Base-by-base conservation (phyloP, 228 moss, liverwort and hornwort species). In the Sphagnum magellanicum region DNA sequence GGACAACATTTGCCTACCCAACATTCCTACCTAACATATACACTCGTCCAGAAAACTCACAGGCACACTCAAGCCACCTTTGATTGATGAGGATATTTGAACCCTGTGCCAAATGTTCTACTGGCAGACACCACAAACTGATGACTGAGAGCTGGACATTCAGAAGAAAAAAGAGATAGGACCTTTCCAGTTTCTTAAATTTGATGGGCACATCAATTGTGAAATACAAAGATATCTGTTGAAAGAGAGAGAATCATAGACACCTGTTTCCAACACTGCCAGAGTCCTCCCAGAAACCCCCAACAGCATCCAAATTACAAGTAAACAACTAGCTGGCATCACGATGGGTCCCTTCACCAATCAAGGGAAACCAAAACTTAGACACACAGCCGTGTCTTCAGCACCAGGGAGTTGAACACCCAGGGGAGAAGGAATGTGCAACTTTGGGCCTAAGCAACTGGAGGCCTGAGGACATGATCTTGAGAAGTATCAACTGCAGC, bases 381-480 rank as follows among this genome's bases (percentile, higher is more conserved):
- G 68, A 77, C 4, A 4, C 2, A 55, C 55, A 55, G 55, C 67
- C 60, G 52, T 65, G 63, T 66, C 61, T 65, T 15, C 66, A 59
- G 8, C 58, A 73, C 57, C 76, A 68, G 72, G 77, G 70, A 76
- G 70, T 64, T 70, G 61, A 72, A 49, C 72, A 72, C 77, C 70
- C 74, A 52, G 47, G 60, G 67, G 68, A 50, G 74, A 16, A 52
- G 49, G 51, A 71, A 69, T 58, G 49, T 65, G 66, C 68, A 15
- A 70, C 71, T 15, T 68, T 63, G 73, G 71, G 61, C 53, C 87
- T 84, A 98, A 7, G 97, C 93, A 78, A 91, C 93, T 17, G 97
- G 97, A 75, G 97, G 88, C 87, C 91, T 91, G 75, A 98, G 87
- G 17, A 93, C 73, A 75, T 98, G 97, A 63, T 98, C 97, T 78